These are phyloP conservation scores for Cordyceps sp. DNA, from an alignment of 2,329 filamentous ascomycete genomes.

Conservation along the genomic window DNA sequence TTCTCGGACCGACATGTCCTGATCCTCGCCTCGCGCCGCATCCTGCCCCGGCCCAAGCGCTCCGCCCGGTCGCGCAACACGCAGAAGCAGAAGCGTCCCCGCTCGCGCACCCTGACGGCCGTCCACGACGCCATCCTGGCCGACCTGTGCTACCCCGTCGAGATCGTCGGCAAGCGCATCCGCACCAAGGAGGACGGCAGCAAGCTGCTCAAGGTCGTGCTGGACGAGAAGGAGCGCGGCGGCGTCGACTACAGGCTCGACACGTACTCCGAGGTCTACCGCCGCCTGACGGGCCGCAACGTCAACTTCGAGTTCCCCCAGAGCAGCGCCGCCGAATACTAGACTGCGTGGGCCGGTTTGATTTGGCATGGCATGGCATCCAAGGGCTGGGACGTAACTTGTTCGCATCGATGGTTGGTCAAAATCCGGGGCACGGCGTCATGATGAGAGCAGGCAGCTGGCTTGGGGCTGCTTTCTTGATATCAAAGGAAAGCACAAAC, in stretches of 20 bases:
- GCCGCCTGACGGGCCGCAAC: slow-evolving; percentile 86
- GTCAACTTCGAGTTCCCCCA: slow-evolving; percentile 99
- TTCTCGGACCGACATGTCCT: slow-evolving; percentile 99
- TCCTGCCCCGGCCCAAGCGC: slow-evolving; percentile 95
- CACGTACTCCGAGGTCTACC: slow-evolving; percentile 99
- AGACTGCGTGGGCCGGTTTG: slow-evolving; percentile 23
- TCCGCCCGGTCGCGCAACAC: slow-evolving; percentile 90
- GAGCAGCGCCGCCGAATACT: slow-evolving; percentile 64
- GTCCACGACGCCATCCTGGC: slow-evolving; percentile 97
- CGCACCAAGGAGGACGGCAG: slow-evolving; percentile 97
- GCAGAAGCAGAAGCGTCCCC: slow-evolving; percentile 97
- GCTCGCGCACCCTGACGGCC: slow-evolving; percentile 91
- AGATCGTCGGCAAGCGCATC: slow-evolving; percentile 98
- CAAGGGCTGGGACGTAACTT: slow-evolving; percentile 14
- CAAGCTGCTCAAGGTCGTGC: slow-evolving; percentile 97
- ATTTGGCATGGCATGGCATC: slow-evolving; percentile 1
- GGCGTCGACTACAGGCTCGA: slow-evolving; percentile 99
- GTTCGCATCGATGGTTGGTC: slow-evolving; percentile 19
- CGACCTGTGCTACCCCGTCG: slow-evolving; percentile 98
- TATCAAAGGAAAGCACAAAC: no score
- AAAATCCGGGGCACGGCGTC: slow-evolving; percentile 30
- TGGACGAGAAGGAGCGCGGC: slow-evolving; percentile 99
- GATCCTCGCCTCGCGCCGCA: slow-evolving; percentile 97
- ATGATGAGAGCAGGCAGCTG: slow-evolving; percentile 28
- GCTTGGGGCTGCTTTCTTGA: no score